Evolutionary conservation across 2,329 filamentous ascomycete genomes (phyloP).

Genomic region (Drechslerella stenobrocha): DNA sequence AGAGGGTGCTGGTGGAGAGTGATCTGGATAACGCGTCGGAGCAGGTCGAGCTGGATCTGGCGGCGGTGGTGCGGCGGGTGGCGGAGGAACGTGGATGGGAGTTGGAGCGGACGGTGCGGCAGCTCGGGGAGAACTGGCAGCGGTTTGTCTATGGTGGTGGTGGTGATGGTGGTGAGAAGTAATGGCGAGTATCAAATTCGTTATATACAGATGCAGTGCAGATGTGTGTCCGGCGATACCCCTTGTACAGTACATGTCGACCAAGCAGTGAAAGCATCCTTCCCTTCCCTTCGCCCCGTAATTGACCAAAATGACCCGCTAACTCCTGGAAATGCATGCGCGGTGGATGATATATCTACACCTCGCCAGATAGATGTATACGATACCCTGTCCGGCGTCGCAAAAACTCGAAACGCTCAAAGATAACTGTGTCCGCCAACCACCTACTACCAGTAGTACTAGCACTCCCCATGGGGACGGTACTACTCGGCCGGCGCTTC

Average conservation of each 20-base stretch:
- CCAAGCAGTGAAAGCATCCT: too few species aligned
- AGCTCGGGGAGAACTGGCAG: conserved; percentile 73
- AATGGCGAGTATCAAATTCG: too few species aligned
- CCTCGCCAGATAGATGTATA: neutral
- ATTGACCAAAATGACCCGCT: too few species aligned
- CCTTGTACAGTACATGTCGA: too few species aligned
- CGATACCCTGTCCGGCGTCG: too few species aligned
- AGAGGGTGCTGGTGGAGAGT: conserved; percentile 82
- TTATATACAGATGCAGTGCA: neutral
- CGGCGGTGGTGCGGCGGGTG: conserved; percentile 73
- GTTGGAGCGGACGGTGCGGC: conserved; percentile 69
- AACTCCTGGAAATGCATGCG: conserved; percentile 39
- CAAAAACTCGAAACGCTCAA: too few species aligned
- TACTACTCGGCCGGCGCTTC: conserved; percentile 9
- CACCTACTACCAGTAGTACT: too few species aligned
- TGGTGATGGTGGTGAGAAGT: too few species aligned
- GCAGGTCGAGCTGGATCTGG: conserved; percentile 75
- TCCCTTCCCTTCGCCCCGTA: too few species aligned
- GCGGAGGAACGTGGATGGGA: conserved; percentile 78
- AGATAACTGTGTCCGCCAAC: too few species aligned
- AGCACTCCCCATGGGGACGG: too few species aligned
- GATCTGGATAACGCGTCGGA: conserved; percentile 82
- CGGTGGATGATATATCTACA: conserved; percentile 1
- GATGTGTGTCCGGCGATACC: too few species aligned
- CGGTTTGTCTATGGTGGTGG: conserved; percentile 69